Evolutionary conservation across 2,329 filamentous ascomycete genomes (phyloP).

Genomic region (Phialemonium atrogriseum): DNA sequence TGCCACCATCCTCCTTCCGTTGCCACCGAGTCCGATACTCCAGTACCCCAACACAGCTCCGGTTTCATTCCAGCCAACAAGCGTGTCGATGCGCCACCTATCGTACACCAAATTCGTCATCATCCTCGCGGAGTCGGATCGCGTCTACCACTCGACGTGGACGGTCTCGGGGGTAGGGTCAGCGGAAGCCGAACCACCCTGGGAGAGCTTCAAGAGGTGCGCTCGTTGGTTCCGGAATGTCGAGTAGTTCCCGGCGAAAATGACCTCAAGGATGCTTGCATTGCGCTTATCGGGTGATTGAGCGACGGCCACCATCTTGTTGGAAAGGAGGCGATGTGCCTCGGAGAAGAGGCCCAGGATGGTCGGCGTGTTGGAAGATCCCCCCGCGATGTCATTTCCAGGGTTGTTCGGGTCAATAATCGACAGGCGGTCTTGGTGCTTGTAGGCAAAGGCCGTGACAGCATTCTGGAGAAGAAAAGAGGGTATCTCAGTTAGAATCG

Average conservation of each 20-base stretch:
- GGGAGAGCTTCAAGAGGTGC: conserved; percentile 47
- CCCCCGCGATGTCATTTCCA: conserved; percentile 83
- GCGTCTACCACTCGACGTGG: neutral
- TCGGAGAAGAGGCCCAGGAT: conserved; percentile 64
- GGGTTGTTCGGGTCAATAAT: conserved; percentile 89
- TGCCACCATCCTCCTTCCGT: neutral
- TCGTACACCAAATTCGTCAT: neutral
- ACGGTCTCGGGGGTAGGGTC: conserved; percentile 12
- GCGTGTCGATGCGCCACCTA: neutral
- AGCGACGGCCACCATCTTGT: conserved; percentile 45
- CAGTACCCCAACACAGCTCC: neutral
- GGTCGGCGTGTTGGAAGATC: conserved; percentile 60
- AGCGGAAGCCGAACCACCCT: conserved; percentile 26
- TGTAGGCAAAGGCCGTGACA: conserved; percentile 41
- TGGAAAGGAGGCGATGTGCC: conserved; percentile 49
- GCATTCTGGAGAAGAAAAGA: conserved; percentile 24
- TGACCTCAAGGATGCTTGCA: conserved; percentile 58
- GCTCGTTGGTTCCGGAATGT: conserved; percentile 63
- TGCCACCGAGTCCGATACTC: neutral
- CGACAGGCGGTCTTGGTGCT: conserved; percentile 60
- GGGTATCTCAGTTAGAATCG: neutral
- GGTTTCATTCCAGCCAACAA: neutral
- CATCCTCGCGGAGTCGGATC: neutral
- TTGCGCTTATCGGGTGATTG: conserved; percentile 15
- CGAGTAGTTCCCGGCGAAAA: conserved; percentile 73